phyloP scores from a whole-genome alignment of 2,329 filamentous ascomycete species.

The Nemania abortiva region DNA sequence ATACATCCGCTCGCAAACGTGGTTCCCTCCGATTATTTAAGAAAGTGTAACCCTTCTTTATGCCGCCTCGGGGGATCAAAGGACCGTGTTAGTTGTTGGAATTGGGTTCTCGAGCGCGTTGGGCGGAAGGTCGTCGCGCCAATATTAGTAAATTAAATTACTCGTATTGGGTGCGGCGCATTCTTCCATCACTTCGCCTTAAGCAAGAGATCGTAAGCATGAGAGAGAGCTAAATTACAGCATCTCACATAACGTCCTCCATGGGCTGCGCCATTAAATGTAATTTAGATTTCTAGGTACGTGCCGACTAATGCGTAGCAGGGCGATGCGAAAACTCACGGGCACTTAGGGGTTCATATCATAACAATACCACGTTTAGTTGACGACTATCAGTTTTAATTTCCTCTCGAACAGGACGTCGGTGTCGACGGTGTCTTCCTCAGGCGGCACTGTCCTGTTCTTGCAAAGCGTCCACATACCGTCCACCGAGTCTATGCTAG shows the following conservation, averaged over 20 bases:
- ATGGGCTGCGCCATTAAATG: not conserved
- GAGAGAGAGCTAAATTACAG: no score
- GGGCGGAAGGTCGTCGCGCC: slow-evolving; percentile 21
- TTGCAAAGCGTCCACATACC: slow-evolving; percentile 21
- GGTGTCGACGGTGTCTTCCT: slow-evolving; percentile 19
- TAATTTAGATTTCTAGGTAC: no score
- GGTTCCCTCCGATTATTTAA: not conserved
- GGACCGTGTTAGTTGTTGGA: not conserved
- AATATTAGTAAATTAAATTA: slow-evolving; percentile 21
- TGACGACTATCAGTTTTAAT: slow-evolving; percentile 12
- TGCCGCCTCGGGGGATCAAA: not conserved
- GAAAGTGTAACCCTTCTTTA: not conserved
- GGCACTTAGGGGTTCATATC: slow-evolving; percentile 28
- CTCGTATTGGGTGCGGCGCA: slow-evolving; percentile 20
- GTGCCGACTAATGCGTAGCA: not conserved
- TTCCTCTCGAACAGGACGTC: slow-evolving; percentile 26
- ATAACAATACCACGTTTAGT: slow-evolving; percentile 31
- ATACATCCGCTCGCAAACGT: not conserved
- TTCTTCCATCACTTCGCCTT: slow-evolving; percentile 7
- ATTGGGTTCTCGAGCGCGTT: slow-evolving; percentile 23
- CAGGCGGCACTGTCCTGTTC: slow-evolving; percentile 1
- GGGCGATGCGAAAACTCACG: slow-evolving; percentile 7
- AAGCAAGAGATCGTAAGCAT: slow-evolving; percentile 4
- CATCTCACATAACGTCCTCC: not conserved
- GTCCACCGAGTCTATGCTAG: not conserved